Conservation (phyloP, 139 green algal species). For the Auxenochlorella pyrenoidosa region DNA sequence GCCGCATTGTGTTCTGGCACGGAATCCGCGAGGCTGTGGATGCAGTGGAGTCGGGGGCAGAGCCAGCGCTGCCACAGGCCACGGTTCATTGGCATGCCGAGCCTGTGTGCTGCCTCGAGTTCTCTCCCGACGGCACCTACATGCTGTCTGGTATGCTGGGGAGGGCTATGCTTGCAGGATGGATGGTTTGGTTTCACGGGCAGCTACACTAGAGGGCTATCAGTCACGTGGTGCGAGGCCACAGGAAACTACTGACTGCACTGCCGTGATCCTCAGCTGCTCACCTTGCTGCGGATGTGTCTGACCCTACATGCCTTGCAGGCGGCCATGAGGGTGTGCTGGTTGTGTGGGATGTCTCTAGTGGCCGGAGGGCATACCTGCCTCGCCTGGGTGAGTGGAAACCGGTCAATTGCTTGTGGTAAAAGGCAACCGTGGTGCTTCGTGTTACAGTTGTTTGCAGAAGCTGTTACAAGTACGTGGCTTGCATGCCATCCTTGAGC, state of each 20-base stretch:
- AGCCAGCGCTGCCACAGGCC: background rate
- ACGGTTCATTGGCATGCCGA: constrained; percentile 17
- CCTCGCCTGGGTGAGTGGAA: background rate
- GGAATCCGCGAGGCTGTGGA: background rate
- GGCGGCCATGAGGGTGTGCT: constrained; percentile 11
- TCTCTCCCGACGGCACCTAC: background rate
- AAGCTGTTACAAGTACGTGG: too few species aligned
- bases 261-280: too few species aligned
- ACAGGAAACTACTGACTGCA: too few species aligned
- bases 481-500: too few species aligned
- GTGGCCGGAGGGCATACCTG: background rate
- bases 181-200: too few species aligned
- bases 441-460: too few species aligned
- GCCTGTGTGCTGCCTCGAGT: constrained; percentile 7
- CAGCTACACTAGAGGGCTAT: too few species aligned
- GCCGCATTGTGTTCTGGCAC: constrained; percentile 1
- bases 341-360: constrained; percentile 10
- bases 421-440: too few species aligned
- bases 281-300: too few species aligned
- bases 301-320: background rate
- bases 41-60: background rate
- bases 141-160: background rate
- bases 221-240: too few species aligned
- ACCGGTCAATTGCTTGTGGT: background rate
- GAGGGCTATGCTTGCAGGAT: too few species aligned